Base-by-base conservation (phyloP, 179 eudicot species). In the Dionaea muscipula region DNA sequence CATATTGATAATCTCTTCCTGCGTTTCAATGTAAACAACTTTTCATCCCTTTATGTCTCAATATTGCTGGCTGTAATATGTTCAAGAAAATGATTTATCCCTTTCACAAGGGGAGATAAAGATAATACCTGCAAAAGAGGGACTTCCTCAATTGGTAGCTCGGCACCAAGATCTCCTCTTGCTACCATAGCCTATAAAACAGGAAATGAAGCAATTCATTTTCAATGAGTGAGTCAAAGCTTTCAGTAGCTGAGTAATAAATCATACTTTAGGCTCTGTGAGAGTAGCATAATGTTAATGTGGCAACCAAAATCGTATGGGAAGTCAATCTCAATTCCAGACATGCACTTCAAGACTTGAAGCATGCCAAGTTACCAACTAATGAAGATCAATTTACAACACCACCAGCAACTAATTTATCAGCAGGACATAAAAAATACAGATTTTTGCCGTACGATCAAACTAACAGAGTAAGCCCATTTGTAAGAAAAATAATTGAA, bases 111-210 rank as follows among this genome's bases (percentile, higher is more conserved):
- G n/a, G n/a, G n/a, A n/a, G n/a, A n/a, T n/a, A n/a, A 4, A 55
- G 41, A 61, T 22, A 21, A 20, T 64, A 84, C 94, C 94, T 84
- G 94, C 68, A 84, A 62, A 35, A 84, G 69, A 13, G 94, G 94
- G 58, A 84, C 94, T 60, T 84, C 94, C 66, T 84, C 94, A 61
- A 84, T 63, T 33, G 94, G 94, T 40, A 84, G 73, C 78, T 84
- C 94, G 13, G 94, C 94, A 39, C 94, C 94, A 55, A 84, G 87
- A 71, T 84, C 94, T 41, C 94, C 94, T 76, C 94, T 82, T 24
- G 94, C 94, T 70, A 84, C 94, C 94, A 84, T 84, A 43, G 94
- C 94, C 94, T 84, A 60, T 41, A 63, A 12, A 0, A 43, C 27
- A 51, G 7, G 12, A 31, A 38, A 46, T 33, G 7, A 47, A 18